These are phyloP conservation scores for Rhodotorula kratochvilovae DNA, from an alignment of 768 basidiomycete genomes.

Conservation along the genomic window DNA sequence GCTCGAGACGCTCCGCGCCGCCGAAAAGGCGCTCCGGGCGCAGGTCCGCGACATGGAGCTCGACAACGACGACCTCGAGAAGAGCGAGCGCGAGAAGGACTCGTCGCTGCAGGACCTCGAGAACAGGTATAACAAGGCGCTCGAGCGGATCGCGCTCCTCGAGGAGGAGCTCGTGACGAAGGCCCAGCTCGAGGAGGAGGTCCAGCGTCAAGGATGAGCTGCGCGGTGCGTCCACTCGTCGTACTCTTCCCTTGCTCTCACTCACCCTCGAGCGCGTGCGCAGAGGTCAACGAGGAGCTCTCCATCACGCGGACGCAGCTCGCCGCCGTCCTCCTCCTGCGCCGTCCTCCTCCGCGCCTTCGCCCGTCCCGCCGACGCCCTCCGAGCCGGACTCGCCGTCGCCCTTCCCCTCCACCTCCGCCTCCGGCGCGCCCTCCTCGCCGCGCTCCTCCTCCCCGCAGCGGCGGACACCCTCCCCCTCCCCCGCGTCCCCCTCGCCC, in stretches of 20 bases:
- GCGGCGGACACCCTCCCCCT: not conserved
- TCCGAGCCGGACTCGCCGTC: not conserved
- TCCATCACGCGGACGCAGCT: conserved; percentile 1
- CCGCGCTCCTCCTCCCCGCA: not conserved
- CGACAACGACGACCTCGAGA: conserved; percentile 95
- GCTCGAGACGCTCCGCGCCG: conserved; percentile 72
- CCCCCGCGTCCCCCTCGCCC: conserved; percentile 2
- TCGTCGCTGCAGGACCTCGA: conserved; percentile 56
- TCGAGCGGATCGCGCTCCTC: conserved; percentile 94
- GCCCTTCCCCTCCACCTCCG: not conserved
- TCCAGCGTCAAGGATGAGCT: conserved; percentile 86
- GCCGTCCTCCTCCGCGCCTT: not conserved
- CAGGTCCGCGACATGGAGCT: conserved; percentile 85
- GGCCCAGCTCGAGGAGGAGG: conserved; percentile 81
- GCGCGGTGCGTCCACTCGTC: conserved; percentile 59
- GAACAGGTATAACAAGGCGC: conserved; percentile 76
- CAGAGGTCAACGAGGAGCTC: conserved; percentile 36
- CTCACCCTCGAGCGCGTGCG: too few relatives aligned
- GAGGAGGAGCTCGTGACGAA: conserved; percentile 93
- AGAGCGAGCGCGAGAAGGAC: conserved; percentile 63
- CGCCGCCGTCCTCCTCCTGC: conserved; percentile 14
- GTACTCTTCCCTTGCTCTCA: not conserved
- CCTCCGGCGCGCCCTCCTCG: not conserved
- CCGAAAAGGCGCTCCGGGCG: conserved; percentile 65
- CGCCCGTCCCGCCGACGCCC: not conserved